A percentile compares a stretch with the other conserved stretches of the same genome.
These are phyloP conservation scores for Nicotiana tabacum DNA, from an alignment of 257 asterid species.

Conservation along the genomic window DNA sequence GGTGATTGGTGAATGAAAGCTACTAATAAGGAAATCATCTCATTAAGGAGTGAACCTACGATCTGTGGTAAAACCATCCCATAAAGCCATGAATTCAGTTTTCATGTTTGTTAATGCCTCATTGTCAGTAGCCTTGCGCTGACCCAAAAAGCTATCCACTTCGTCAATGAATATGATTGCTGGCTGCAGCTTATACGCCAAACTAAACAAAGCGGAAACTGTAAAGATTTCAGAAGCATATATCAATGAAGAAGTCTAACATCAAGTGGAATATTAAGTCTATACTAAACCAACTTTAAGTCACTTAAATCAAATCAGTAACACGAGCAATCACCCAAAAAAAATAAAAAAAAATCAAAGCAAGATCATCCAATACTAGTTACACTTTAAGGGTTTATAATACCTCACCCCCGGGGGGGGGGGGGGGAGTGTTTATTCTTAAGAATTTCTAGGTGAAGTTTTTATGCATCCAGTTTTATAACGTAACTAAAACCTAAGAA, in stretches of 20 bases:
- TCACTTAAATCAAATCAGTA: background rate
- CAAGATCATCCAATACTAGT: background rate
- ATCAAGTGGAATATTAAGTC: background rate
- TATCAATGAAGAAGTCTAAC: background rate
- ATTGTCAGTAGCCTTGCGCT: constrained; percentile 77
- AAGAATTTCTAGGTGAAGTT: background rate
- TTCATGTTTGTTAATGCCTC: constrained; percentile 88
- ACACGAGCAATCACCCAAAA: background rate
- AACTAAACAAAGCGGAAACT: constrained; percentile 94
- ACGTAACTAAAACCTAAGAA: background rate
- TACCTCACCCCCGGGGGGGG: background rate
- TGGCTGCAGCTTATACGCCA: constrained; percentile 96
- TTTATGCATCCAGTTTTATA: background rate
- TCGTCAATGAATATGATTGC: constrained; percentile 97
- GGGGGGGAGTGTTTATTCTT: background rate
- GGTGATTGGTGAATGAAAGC: background rate
- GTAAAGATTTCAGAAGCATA: constrained; percentile 18
- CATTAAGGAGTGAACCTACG: constrained; percentile 40
- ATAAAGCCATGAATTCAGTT: constrained; percentile 96
- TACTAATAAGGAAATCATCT: background rate
- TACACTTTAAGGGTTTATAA: background rate
- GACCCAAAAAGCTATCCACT: constrained; percentile 96
- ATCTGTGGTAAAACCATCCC: constrained; percentile 99
- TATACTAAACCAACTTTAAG: background rate
- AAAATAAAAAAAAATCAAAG: background rate